Evolutionary conservation across 371 early-diverging fungal genomes (phyloP).

Genomic region (Paraphysoderma sedebokerense): DNA sequence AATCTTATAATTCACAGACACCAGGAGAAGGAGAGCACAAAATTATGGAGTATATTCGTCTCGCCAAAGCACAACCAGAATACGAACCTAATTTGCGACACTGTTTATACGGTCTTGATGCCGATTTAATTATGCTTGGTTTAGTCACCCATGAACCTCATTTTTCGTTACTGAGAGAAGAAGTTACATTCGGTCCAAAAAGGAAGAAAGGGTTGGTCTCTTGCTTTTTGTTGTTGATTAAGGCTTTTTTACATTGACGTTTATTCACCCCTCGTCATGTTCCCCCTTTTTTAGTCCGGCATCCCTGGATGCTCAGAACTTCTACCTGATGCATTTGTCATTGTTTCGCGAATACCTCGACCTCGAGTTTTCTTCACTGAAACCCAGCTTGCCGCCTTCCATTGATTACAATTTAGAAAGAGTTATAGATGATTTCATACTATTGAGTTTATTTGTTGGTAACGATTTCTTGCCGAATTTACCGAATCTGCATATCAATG

Average conservation of each 20-base stretch:
- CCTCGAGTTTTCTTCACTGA: conserved; percentile 53
- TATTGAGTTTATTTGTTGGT: conserved; percentile 88
- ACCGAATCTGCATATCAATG: conserved; percentile 86
- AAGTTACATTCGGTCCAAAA: conserved; percentile 39
- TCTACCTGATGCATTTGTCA: conserved; percentile 52
- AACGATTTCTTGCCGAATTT: conserved; percentile 97
- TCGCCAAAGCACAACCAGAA: conserved; percentile 53
- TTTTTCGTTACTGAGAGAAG: conserved; percentile 90
- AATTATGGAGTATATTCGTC: conserved; percentile 90
- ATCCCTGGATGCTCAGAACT: conserved; percentile 14
- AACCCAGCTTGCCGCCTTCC: conserved; percentile 25
- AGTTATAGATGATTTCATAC: conserved; percentile 92
- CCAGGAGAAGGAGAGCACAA: conserved; percentile 69
- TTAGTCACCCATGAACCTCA: conserved; percentile 90
- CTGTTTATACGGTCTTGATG: conserved; percentile 96
- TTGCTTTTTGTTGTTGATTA: neutral
- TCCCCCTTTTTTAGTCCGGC: no score
- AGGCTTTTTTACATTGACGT: conserved; percentile 1
- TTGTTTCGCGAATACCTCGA: conserved; percentile 83
- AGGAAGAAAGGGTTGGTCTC: neutral
- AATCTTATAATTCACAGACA: conserved; percentile 21
- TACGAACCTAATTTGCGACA: conserved; percentile 78
- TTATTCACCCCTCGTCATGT: no score
- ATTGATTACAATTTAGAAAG: conserved; percentile 62
- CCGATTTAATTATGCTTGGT: conserved; percentile 97